phyloP scores from a whole-genome alignment of 2,329 filamentous ascomycete species.

The Allantophomopsis cytisporea region DNA sequence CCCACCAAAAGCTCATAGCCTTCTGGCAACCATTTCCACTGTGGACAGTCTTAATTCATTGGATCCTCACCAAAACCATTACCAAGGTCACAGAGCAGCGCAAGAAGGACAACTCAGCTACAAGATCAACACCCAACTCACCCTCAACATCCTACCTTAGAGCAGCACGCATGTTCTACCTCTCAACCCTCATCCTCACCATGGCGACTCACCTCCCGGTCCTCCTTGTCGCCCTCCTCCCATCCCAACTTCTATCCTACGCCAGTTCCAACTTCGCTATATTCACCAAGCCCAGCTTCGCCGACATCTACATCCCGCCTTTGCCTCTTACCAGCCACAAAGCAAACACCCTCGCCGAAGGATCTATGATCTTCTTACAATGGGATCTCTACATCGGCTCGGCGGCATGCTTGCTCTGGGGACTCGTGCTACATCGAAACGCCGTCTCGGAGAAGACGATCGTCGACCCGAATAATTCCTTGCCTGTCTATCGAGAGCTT shows the following conservation, averaged over 20 bases:
- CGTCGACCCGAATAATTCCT: conserved; percentile 5
- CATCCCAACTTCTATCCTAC: conserved; percentile 18
- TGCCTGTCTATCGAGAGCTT: conserved; percentile 2
- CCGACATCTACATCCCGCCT: conserved; percentile 22
- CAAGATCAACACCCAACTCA: conserved; percentile 9
- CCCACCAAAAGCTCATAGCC: conserved; percentile 31
- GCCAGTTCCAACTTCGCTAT: conserved; percentile 15
- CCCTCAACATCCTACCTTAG: conserved; percentile 8
- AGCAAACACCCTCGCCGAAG: conserved; percentile 15
- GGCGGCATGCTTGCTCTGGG: conserved; percentile 28
- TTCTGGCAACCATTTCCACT: conserved; percentile 36
- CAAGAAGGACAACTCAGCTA: conserved; percentile 11
- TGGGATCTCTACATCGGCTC: conserved; percentile 33
- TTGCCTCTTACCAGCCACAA: conserved; percentile 16
- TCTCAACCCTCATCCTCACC: conserved; percentile 24
- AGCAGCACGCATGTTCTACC: conserved; percentile 10
- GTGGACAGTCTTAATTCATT: conserved; percentile 26
- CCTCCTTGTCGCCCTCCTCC: conserved; percentile 22
- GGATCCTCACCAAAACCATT: conserved; percentile 11
- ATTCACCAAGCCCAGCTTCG: conserved; percentile 16
- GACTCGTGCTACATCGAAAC: conserved; percentile 20
- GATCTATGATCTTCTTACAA: conserved; percentile 29
- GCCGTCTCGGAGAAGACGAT: conserved; percentile 9
- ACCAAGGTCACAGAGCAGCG: conserved; percentile 3
- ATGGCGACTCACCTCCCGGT: conserved; percentile 23